Base-by-base conservation (phyloP, 108 stramenopile genomes). In the Fistulifera pelliculosa region DNA sequence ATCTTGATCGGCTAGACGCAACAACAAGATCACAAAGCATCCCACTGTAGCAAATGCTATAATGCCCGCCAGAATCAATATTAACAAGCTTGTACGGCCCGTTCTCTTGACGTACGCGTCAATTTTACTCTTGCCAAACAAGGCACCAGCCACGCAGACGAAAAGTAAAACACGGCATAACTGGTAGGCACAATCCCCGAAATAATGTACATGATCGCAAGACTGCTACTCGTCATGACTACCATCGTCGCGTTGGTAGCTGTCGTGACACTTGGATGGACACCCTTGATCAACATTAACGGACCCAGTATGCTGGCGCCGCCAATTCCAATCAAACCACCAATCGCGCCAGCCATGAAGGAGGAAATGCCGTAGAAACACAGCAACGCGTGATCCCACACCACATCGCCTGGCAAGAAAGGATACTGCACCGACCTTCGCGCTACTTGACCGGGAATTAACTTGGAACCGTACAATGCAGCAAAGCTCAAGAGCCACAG, bases 271-370 rank as follows among this genome's bases (percentile, higher is more conserved):
- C 66, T 54, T 11, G 85, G 85, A 54, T 87, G 47, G 26, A 87
- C 63, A 21, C 81, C 79, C 79, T 80, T 80, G 23, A 74, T 70
- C 5, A 87, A 45, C 79, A 87, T 80, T 15, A 87, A 53, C 4
- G 85, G 85, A 12, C 77, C 79, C 19, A 79, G 35, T 5, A 87
- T 74, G 76, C 82, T 87, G n/a, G 81, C 85, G 15, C 85, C 85
- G 23, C 85, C 85, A 54, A 87, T 78, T 21, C 85, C 85, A 60
- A 87, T 76, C 22, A 87, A 35, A 41, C 79, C 81, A 17, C 79
- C 85, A 28, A 83, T 71, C 47, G 80, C 52, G 8, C 85, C 85
- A 2, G 85, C 79, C 35, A 78, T 23, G 57, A 82, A 83, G 19
- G 76, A 75, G 27, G 75, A 74, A 28, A 69, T 64, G 14, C 72